phyloP scores from a whole-genome alignment of 176 grass and related monocot genomes.

The Microstegium vimineum region DNA sequence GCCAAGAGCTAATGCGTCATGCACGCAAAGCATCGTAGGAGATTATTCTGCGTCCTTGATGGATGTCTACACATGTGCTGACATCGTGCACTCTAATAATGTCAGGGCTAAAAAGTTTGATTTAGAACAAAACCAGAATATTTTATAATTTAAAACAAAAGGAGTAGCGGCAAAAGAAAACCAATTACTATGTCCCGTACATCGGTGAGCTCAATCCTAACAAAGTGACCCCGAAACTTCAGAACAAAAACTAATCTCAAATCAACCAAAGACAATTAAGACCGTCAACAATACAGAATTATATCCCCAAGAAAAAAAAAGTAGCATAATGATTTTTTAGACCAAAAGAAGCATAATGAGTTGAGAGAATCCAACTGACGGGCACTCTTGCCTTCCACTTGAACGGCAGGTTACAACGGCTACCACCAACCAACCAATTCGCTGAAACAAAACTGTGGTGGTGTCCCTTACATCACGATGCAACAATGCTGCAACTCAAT shows the following conservation, averaged over 20 bases:
- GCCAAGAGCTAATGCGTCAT: no score
- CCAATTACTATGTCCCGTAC: not conserved
- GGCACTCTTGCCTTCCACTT: slow-evolving; percentile 32
- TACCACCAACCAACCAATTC: slow-evolving; percentile 16
- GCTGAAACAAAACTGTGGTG: slow-evolving; percentile 35
- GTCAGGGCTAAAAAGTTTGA: not conserved
- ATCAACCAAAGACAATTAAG: not conserved
- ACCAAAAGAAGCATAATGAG: not conserved
- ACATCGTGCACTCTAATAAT: no score
- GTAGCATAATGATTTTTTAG: not conserved
- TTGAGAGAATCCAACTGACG: not conserved
- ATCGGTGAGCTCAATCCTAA: not conserved
- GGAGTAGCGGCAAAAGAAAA: not conserved
- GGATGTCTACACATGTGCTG: no score
- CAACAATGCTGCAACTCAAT: not conserved
- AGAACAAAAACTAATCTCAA: not conserved
- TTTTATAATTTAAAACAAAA: not conserved
- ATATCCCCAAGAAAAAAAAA: not conserved
- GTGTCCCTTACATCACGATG: slow-evolving; percentile 3
- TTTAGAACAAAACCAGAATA: not conserved
- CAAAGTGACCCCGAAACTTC: not conserved
- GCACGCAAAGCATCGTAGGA: no score
- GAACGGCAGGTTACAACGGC: slow-evolving; percentile 17
- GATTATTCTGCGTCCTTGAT: no score
- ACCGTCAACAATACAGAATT: not conserved